Evolutionary conservation across 192 early-diverging fungal genomes (phyloP).

Genomic region (Dissophora globulifera): DNA sequence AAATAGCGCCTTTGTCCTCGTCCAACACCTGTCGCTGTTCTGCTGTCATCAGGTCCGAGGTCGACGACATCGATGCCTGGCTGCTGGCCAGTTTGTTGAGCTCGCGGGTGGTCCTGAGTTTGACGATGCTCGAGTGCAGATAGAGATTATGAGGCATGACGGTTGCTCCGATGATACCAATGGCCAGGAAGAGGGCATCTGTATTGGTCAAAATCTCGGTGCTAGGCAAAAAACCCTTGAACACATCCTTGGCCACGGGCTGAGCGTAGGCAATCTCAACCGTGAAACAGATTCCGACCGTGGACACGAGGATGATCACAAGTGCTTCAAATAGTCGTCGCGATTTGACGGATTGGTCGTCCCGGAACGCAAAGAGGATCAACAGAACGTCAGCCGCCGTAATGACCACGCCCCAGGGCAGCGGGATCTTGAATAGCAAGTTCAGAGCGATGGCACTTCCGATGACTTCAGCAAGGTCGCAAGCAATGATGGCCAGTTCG

Average conservation of each 20-base stretch:
- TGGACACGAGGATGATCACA: slow-evolving; percentile 72
- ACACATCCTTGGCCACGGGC: slow-evolving; percentile 69
- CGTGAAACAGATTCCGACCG: slow-evolving; percentile 76
- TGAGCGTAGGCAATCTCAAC: slow-evolving; percentile 67
- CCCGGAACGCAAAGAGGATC: slow-evolving; percentile 69
- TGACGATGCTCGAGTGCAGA: slow-evolving; percentile 80
- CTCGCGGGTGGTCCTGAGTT: slow-evolving; percentile 59
- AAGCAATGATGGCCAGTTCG: slow-evolving; percentile 83
- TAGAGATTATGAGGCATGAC: slow-evolving; percentile 92
- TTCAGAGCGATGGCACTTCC: slow-evolving; percentile 86
- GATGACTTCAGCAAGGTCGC: slow-evolving; percentile 87
- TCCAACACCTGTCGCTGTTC: slow-evolving; percentile 22
- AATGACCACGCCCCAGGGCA: slow-evolving; percentile 79
- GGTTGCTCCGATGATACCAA: slow-evolving; percentile 88
- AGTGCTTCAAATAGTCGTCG: slow-evolving; percentile 72
- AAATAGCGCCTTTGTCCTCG: slow-evolving; percentile 27
- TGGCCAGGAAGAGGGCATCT: slow-evolving; percentile 72
- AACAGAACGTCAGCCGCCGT: slow-evolving; percentile 80
- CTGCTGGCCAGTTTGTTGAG: slow-evolving; percentile 25
- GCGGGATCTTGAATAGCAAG: slow-evolving; percentile 74
- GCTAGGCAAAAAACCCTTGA: slow-evolving; percentile 71
- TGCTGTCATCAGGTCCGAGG: slow-evolving; percentile 26
- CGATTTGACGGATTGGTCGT: slow-evolving; percentile 60
- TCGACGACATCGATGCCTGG: slow-evolving; percentile 33
- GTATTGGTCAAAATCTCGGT: slow-evolving; percentile 65